Conservation (phyloP, 305 asterid genomes). For the Fraxinus latifolia region DNA sequence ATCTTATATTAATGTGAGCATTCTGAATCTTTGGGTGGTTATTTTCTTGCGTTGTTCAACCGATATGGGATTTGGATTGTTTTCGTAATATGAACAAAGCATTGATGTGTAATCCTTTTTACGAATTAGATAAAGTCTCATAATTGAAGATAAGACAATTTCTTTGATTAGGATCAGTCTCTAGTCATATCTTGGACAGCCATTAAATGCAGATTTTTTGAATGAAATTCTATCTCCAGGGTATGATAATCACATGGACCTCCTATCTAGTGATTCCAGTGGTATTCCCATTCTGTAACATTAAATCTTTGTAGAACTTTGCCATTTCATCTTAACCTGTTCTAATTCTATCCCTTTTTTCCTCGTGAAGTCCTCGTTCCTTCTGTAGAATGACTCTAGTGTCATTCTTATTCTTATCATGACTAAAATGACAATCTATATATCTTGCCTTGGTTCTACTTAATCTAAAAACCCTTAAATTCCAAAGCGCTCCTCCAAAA, state of each 20-base stretch:
- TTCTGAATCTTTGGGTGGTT: neutral
- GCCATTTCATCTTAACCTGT: neutral
- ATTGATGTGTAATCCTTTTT: neutral
- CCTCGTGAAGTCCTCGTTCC: neutral
- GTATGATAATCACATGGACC: neutral
- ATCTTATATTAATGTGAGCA: neutral
- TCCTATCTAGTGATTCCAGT: neutral
- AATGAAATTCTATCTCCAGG: neutral
- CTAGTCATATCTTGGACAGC: neutral
- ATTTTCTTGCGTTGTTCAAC: neutral
- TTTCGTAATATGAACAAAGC: neutral
- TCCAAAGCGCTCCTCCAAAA: neutral
- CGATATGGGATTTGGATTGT: neutral
- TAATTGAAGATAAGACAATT: neutral
- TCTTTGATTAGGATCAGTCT: neutral
- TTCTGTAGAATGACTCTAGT: neutral
- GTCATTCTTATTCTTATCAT: neutral
- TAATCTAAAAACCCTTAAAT: neutral
- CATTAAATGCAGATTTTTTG: neutral
- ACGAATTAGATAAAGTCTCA: neutral
- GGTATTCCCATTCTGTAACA: neutral
- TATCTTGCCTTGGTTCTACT: neutral
- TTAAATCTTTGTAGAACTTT: neutral
- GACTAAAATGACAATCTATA: neutral
- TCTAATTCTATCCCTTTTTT: neutral